Conservation (phyloP, 83 land plant genomes). For the Thuja plicata region DNA sequence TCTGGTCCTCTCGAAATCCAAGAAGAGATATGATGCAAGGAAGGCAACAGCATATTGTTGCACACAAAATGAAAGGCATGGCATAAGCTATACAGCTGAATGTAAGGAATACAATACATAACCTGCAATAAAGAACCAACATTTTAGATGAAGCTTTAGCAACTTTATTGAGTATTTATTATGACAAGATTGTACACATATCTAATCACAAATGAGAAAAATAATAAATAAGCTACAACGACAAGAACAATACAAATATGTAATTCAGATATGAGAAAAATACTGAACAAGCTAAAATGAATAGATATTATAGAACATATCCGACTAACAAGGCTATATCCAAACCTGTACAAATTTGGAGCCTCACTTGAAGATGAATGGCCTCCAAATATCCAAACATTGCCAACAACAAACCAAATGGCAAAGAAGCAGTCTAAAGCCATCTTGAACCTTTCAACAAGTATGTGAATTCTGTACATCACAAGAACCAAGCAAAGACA, state of each 20-base stretch:
- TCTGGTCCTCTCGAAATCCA: constrained; percentile 70
- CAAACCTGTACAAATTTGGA: constrained; percentile 87
- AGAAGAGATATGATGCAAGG: constrained; percentile 77
- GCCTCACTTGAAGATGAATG: constrained; percentile 72
- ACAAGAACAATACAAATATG: neutral
- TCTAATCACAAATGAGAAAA: neutral
- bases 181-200: neutral
- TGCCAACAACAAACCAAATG: constrained; percentile 90
- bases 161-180: neutral
- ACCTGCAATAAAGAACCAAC: constrained; percentile 35
- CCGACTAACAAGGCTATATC: neutral
- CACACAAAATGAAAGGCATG: constrained; percentile 83
- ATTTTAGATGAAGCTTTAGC: neutral
- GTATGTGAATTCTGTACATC: constrained; percentile 36
- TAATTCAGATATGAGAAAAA: neutral
- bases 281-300: neutral
- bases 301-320: neutral
- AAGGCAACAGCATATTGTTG: constrained; percentile 80
- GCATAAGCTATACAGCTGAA: constrained; percentile 91
- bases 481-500: neutral
- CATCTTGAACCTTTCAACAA: constrained; percentile 75
- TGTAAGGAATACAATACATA: constrained; percentile 83
- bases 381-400: constrained; percentile 90
- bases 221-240: neutral
- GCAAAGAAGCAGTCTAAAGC: constrained; percentile 92